These are phyloP conservation scores for Solanum pennellii DNA, from an alignment of 257 asterid species.

Conservation along the genomic window DNA sequence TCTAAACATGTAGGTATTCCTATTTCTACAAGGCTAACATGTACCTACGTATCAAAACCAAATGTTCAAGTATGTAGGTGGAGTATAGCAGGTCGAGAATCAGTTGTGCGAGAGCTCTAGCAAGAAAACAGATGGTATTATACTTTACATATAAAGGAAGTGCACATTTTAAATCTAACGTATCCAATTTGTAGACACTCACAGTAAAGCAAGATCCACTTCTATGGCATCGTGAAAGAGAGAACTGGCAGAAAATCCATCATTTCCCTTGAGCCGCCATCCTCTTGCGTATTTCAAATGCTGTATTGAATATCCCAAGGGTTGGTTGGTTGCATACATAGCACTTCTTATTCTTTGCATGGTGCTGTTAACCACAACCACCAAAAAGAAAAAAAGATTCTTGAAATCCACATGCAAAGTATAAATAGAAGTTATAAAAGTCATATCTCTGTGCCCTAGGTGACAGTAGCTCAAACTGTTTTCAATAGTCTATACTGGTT, in stretches of 20 bases:
- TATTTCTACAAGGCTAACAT: neutral
- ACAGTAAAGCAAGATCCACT: neutral
- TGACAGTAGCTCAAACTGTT: neutral
- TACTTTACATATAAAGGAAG: neutral
- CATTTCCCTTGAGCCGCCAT: slow-evolving; percentile 52
- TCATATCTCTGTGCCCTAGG: neutral
- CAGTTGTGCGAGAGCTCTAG: neutral
- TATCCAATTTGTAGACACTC: neutral
- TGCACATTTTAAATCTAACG: neutral
- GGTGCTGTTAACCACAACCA: slow-evolving; percentile 56
- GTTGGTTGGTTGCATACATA: slow-evolving; percentile 97
- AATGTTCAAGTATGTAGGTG: neutral
- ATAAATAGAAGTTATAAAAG: neutral
- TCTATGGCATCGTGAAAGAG: neutral
- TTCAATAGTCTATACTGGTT: neutral
- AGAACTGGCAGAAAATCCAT: slow-evolving; percentile 1
- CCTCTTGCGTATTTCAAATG: slow-evolving; percentile 78
- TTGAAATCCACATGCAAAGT: neutral
- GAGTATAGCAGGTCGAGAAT: neutral
- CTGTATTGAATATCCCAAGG: slow-evolving; percentile 88
- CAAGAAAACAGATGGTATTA: neutral
- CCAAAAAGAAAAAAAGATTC: neutral
- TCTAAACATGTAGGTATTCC: neutral
- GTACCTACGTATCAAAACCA: neutral
- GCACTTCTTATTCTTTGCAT: slow-evolving; percentile 89